Base-by-base conservation (phyloP, 2,329 filamentous ascomycete species). In the Phialemoniopsis sp. region DNA sequence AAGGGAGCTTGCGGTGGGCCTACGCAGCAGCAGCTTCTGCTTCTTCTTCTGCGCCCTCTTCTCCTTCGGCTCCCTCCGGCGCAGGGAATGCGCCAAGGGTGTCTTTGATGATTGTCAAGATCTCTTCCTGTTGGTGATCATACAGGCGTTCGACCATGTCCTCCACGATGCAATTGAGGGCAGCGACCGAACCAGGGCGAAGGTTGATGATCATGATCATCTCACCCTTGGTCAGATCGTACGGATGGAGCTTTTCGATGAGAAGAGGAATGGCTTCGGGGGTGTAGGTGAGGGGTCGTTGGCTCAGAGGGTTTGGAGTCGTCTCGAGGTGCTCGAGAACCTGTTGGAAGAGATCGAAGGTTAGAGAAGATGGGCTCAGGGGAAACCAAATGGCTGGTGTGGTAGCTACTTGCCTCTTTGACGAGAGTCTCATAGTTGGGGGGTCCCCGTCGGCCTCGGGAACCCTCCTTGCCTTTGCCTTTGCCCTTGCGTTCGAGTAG, bases 161-260 rank as follows among this genome's bases (percentile, higher is more conserved):
- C 58, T 87, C 80, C 28, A 87, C 66, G 36, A 84, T 67, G 13
- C 76, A 76, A 51, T 81, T 81, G 47, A 87, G 65, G 34, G 73
- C 70, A 4, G 73, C 72, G 21, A 71, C 64, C 19, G 68, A 75
- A 16, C 68, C 67, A 0, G 82, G 82, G 10, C 82, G 72, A 32
- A 83, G 62, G 54, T 87, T 86, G 49, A 85, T 57, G 35, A 86
- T 74, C 76, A 84, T 83, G 53, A 86, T 64, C 39, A 82, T 62
- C 59, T 86, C 82, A 39, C 78, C 78, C 64, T 86, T 86, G 60
- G 77, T 76, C 40, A 86, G 68, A 34, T 78, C 70, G 57, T 73
- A 83, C 1, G 65, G 66, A 10, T 70, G 68, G 36, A 86, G 63
- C 17, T 63, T 67, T 51, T 74, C 61, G 31, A 85, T 64, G 31